Evolutionary conservation across 169 alveolate genomes (phyloP).

Genomic region (Eimeria tenella): DNA sequence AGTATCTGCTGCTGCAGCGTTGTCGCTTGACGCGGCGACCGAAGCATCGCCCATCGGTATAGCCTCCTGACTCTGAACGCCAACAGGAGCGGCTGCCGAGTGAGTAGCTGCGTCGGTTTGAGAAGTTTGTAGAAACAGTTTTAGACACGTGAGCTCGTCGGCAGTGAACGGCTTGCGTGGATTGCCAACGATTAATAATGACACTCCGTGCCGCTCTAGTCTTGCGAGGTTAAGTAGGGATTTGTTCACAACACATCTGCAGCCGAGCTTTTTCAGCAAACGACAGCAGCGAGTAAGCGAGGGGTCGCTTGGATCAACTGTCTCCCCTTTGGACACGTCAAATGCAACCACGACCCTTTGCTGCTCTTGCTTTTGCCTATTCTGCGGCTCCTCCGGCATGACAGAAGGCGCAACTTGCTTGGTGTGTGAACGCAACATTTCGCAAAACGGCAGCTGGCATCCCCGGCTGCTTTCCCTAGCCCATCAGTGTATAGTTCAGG

Average conservation of each 20-base stretch:
- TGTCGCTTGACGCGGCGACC: neutral
- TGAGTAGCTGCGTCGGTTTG: neutral
- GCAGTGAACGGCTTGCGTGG: slow-evolving; percentile 46
- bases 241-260: slow-evolving; percentile 15
- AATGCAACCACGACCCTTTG: slow-evolving; percentile 47
- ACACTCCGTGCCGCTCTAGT: slow-evolving; percentile 36
- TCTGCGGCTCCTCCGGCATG: slow-evolving; percentile 12
- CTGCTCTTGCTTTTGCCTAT: slow-evolving; percentile 36
- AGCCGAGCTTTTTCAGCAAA: slow-evolving; percentile 38
- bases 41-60: neutral
- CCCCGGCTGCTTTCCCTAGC: neutral
- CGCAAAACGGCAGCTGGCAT: neutral
- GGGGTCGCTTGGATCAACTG: slow-evolving; percentile 25
- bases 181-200: slow-evolving; percentile 35
- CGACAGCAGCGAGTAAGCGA: slow-evolving; percentile 45
- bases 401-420: neutral
- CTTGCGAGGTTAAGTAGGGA: slow-evolving; percentile 1
- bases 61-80: neutral
- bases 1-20: neutral
- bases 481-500: no score
- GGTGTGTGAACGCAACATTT: slow-evolving; percentile 9
- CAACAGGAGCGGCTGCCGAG: neutral
- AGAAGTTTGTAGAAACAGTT: slow-evolving; percentile 22
- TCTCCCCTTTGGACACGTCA: slow-evolving; percentile 36
- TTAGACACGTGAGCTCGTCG: slow-evolving; percentile 17